These are phyloP conservation scores for Hemileia vastatrix DNA, from an alignment of 1,284 basidiomycete genomes.

Conservation along the genomic window DNA sequence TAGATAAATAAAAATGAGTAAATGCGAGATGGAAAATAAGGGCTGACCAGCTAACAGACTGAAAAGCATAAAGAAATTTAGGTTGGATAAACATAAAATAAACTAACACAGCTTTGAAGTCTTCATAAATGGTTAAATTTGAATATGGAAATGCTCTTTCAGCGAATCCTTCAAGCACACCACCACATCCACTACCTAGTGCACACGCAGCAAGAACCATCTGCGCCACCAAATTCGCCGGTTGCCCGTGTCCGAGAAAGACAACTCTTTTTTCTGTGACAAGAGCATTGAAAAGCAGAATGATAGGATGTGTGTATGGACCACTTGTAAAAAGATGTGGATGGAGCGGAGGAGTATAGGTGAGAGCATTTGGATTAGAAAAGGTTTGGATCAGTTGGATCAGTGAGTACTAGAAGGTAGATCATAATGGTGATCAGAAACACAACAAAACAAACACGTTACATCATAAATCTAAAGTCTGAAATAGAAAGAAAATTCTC, in stretches of 20 bases:
- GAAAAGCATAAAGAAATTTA: background rate
- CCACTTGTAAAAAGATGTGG: conserved; percentile 89
- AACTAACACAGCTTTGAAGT: conserved; percentile 74
- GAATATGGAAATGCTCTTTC: conserved; percentile 88
- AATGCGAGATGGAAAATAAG: background rate
- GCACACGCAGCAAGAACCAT: conserved; percentile 90
- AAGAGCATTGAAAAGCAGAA: conserved; percentile 87
- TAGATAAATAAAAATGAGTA: background rate
- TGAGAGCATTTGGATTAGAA: conserved; percentile 51
- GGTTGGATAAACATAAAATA: background rate
- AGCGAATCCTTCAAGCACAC: conserved; percentile 69
- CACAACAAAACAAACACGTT: too few relatives aligned
- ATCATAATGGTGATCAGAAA: background rate
- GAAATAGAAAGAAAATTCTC: conserved; percentile 41
- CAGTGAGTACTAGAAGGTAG: conserved; percentile 73
- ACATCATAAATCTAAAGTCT: too few relatives aligned
- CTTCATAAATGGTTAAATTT: conserved; percentile 74
- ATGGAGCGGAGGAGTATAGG: conserved; percentile 59
- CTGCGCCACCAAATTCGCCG: conserved; percentile 67
- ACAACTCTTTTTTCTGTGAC: conserved; percentile 86
- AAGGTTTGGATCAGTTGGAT: conserved; percentile 83
- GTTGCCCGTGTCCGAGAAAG: conserved; percentile 72
- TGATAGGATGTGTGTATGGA: conserved; percentile 78
- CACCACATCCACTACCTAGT: conserved; percentile 77
- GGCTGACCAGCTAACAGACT: background rate